Percentiles rank a stretch among this genome's conserved stretches.
Conservation (phyloP, 192 early-diverging fungal species). For the Coemansia sp. region DNA sequence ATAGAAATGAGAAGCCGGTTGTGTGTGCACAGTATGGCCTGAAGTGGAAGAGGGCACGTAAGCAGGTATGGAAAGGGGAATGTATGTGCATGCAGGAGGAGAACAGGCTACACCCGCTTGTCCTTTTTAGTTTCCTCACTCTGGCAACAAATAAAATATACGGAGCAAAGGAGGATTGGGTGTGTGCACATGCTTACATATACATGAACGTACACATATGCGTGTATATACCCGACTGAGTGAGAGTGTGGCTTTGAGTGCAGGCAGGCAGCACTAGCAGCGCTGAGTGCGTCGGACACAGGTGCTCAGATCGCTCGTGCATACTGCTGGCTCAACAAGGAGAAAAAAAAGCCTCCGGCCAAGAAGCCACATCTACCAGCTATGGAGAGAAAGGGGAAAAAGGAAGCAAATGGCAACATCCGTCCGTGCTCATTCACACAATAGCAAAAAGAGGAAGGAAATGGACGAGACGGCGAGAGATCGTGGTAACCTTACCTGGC, state of each 20-base stretch:
- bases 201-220: constrained; percentile 2
- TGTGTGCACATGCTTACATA: constrained; percentile 9
- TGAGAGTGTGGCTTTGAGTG: not conserved
- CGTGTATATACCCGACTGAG: constrained; percentile 6
- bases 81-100: not conserved
- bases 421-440: constrained; percentile 2
- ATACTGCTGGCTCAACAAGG: not conserved
- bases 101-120: not conserved
- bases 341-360: not conserved
- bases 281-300: not conserved
- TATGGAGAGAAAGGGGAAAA: not conserved
- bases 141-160: not conserved
- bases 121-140: not conserved
- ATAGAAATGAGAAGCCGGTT: not conserved
- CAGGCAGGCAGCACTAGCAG: not conserved
- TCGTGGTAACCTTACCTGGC: constrained; percentile 14
- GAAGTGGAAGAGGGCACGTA: not conserved
- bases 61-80: not conserved
- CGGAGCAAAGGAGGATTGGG: not conserved
- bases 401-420: not conserved
- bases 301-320: constrained; percentile 5
- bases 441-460: not conserved
- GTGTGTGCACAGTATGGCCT: not conserved
- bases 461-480: not conserved
- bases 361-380: not conserved